A percentile compares a stretch with the other conserved stretches of the same genome.
phyloP scores from a whole-genome alignment of 2,329 filamentous ascomycete genomes.

The Coniochaeta prunicola region DNA sequence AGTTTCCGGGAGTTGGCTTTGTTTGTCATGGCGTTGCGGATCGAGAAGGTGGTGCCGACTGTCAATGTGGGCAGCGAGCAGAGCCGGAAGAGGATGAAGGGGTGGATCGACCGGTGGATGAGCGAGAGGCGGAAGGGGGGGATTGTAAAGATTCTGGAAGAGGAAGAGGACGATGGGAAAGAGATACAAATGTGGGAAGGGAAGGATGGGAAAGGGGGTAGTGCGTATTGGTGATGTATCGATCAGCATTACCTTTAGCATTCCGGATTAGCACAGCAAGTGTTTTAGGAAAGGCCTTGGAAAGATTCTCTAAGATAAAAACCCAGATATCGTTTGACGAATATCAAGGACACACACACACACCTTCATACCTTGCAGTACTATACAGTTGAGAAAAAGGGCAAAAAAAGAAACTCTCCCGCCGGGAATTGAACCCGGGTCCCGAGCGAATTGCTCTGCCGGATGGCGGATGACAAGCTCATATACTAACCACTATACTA shows the following conservation, averaged over 20 bases:
- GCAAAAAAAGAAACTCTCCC: neutral
- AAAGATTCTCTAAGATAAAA: too few relatives aligned
- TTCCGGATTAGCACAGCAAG: too few relatives aligned
- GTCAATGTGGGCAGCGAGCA: slow-evolving; percentile 69
- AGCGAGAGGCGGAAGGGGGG: slow-evolving; percentile 50
- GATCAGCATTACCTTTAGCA: too few relatives aligned
- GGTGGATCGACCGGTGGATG: slow-evolving; percentile 57
- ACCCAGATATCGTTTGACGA: too few relatives aligned
- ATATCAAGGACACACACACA: too few relatives aligned
- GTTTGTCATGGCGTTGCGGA: slow-evolving; percentile 81
- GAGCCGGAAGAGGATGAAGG: slow-evolving; percentile 53
- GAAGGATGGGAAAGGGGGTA: slow-evolving; percentile 30
- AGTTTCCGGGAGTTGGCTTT: slow-evolving; percentile 91
- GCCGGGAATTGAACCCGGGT: slow-evolving; percentile 1
- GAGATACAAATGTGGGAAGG: slow-evolving; percentile 26
- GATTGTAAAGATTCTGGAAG: slow-evolving; percentile 36
- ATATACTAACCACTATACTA: slow-evolving; percentile 2
- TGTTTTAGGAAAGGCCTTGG: too few relatives aligned
- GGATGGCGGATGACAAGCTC: slow-evolving; percentile 1
- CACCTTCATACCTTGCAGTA: too few relatives aligned
- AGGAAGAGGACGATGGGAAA: slow-evolving; percentile 22
- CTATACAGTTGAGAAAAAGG: neutral
- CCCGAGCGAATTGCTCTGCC: slow-evolving; percentile 1
- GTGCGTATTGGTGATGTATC: slow-evolving; percentile 31
- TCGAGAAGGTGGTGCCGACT: slow-evolving; percentile 87